phyloP scores from a whole-genome alignment of 2,329 filamentous ascomycete species.

The Mollisiaceae sp. region DNA sequence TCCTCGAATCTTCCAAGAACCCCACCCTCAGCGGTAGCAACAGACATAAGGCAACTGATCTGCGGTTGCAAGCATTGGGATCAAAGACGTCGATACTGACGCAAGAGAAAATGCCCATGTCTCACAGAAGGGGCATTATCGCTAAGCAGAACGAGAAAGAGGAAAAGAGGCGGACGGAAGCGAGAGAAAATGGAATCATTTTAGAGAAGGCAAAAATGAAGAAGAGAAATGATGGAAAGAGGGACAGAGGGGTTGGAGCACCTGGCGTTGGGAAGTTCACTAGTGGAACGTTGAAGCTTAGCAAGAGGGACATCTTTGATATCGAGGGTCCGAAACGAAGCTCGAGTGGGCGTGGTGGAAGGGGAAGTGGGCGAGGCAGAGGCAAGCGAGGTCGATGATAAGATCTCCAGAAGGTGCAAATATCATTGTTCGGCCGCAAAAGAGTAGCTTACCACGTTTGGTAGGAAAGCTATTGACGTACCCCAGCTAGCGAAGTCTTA shows the following conservation, averaged over 20 bases:
- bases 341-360: conserved; percentile 41
- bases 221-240: conserved; percentile 47
- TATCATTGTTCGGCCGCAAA: neutral
- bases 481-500: no score
- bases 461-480: neutral
- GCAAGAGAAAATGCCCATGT: conserved; percentile 89
- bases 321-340: conserved; percentile 62
- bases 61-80: conserved; percentile 82
- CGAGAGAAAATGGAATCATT: conserved; percentile 88
- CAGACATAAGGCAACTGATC: conserved; percentile 80
- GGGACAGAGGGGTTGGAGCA: conserved; percentile 70
- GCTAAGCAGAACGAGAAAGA: conserved; percentile 70
- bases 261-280: conserved; percentile 81
- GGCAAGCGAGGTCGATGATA: conserved; percentile 29
- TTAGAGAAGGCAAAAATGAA: conserved; percentile 64
- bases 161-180: conserved; percentile 74
- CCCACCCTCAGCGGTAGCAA: conserved; percentile 64
- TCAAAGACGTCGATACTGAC: conserved; percentile 75
- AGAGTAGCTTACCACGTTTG: neutral
- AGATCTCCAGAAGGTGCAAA: neutral
- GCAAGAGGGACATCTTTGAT: conserved; percentile 73
- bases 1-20: conserved; percentile 68
- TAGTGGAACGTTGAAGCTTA: conserved; percentile 80
- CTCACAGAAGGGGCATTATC: conserved; percentile 82
- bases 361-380: conserved; percentile 37